A percentile compares a stretch with the other conserved stretches of the same genome.
Evolutionary conservation across 495 filamentous ascomycete genomes (phyloP).

Genomic region (Neurospora hispaniola): DNA sequence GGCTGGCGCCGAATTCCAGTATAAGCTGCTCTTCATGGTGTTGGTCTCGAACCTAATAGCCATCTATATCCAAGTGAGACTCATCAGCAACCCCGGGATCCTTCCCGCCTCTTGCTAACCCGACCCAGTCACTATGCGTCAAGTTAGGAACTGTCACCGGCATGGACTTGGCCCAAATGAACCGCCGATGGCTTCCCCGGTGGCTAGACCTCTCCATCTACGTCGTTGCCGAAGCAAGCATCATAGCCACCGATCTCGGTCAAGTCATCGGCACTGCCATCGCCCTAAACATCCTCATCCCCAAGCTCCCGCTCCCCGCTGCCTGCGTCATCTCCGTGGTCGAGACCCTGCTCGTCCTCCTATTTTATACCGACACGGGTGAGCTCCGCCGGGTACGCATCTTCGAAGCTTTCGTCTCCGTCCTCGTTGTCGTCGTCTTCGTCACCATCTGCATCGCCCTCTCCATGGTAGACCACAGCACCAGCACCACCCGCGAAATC

Average conservation of each 20-base stretch:
- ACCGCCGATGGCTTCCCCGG: slow-evolving; percentile 18
- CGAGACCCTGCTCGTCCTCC: slow-evolving; percentile 10
- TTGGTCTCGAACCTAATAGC: slow-evolving; percentile 23
- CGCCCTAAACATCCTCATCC: slow-evolving; percentile 13
- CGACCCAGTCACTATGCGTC: slow-evolving; percentile 13
- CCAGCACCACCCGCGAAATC: slow-evolving; percentile 1
- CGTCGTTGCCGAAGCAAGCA: slow-evolving; percentile 17
- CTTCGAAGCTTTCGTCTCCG: slow-evolving; percentile 11
- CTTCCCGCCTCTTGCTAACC: neutral
- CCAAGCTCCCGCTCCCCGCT: slow-evolving; percentile 8
- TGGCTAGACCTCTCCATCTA: slow-evolving; percentile 23
- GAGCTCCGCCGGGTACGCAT: slow-evolving; percentile 11
- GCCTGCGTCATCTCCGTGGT: slow-evolving; percentile 10
- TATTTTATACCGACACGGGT: slow-evolving; percentile 11
- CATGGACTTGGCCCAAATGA: slow-evolving; percentile 18
- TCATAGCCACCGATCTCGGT: slow-evolving; percentile 21
- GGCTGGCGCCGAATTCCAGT: slow-evolving; percentile 20
- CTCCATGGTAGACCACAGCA: slow-evolving; percentile 5
- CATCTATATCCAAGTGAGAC: slow-evolving; percentile 20
- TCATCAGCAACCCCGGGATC: neutral
- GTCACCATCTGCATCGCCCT: slow-evolving; percentile 11
- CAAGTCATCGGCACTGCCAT: slow-evolving; percentile 17
- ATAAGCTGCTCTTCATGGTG: slow-evolving; percentile 22
- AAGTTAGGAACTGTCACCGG: slow-evolving; percentile 24
- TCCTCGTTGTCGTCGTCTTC: slow-evolving; percentile 9